Conservation (phyloP, 192 early-diverging fungal genomes). For the Phlyctochytrium arcticum region DNA sequence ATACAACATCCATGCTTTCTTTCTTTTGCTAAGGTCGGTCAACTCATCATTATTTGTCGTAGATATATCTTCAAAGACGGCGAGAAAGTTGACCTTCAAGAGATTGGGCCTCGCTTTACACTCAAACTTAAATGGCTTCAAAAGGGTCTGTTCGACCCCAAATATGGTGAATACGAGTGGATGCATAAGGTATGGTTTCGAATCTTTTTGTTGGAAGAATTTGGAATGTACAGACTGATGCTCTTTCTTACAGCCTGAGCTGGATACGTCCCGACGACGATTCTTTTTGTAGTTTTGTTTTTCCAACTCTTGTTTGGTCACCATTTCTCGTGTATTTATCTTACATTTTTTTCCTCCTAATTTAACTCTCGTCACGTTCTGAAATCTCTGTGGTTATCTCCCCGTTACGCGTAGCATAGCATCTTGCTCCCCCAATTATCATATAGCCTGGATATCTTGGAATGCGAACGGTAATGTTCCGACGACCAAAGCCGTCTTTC, state of each 20-base stretch:
- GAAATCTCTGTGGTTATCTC: no score
- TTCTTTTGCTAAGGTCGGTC: background rate
- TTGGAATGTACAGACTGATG: background rate
- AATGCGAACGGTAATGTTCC: no score
- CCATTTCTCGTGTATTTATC: no score
- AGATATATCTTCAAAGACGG: conserved; percentile 82
- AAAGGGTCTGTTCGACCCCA: conserved; percentile 89
- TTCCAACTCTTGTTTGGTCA: no score
- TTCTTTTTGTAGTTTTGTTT: conserved; percentile 65
- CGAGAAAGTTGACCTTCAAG: conserved; percentile 74
- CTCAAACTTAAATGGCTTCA: conserved; percentile 91
- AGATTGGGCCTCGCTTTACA: conserved; percentile 94
- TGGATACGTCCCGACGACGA: conserved; percentile 85
- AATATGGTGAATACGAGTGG: conserved; percentile 94
- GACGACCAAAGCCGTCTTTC: no score
- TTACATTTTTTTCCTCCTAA: no score
- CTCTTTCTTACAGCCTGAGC: conserved; percentile 47
- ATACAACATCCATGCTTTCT: no score
- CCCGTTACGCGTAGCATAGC: no score
- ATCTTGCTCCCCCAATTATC: no score
- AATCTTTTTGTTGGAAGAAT: background rate
- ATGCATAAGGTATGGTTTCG: conserved; percentile 64
- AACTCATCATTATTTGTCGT: conserved; percentile 23
- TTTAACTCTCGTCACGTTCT: no score
- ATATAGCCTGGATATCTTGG: no score